A percentile compares a stretch with the other conserved stretches of the same genome.
phyloP scores from a whole-genome alignment of 176 grass and related monocot species.

The Urochloa ruziziensis region DNA sequence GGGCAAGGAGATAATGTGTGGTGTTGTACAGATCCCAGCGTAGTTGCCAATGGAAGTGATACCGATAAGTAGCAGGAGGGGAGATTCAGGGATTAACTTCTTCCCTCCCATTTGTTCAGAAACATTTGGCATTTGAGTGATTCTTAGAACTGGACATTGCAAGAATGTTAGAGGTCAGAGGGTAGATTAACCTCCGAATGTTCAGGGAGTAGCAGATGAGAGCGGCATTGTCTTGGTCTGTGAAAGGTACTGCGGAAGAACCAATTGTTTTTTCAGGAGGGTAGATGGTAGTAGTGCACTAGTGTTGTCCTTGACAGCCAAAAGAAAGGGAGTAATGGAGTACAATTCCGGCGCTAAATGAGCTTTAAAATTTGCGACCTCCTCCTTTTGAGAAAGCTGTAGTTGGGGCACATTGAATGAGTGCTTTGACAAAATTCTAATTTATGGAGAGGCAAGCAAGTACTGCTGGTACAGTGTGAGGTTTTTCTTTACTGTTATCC shows the following conservation, averaged over 20 bases:
- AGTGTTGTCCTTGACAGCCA: background rate
- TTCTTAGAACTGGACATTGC: background rate
- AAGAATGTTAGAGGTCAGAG: no score
- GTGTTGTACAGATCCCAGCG: slow-evolving; percentile 20
- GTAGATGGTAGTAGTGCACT: slow-evolving; percentile 5
- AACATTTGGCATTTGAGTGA: background rate
- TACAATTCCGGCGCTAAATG: slow-evolving; percentile 26
- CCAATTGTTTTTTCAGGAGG: background rate
- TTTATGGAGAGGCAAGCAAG: slow-evolving; percentile 13
- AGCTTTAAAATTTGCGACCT: background rate
- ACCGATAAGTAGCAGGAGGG: background rate
- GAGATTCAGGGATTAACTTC: slow-evolving; percentile 2
- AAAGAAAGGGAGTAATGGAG: background rate
- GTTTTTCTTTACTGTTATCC: background rate
- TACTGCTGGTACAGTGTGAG: background rate
- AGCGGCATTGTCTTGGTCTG: background rate
- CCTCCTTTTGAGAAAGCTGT: slow-evolving; percentile 25
- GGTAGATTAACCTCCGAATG: no score
- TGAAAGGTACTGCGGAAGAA: background rate
- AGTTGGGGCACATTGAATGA: slow-evolving; percentile 33
- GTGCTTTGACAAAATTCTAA: slow-evolving; percentile 29
- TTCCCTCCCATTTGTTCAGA: background rate
- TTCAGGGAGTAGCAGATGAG: background rate
- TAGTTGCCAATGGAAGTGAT: background rate
- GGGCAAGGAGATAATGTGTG: background rate